phyloP scores from a whole-genome alignment of 495 filamentous ascomycete species.

The Penicillium bovifimosum region DNA sequence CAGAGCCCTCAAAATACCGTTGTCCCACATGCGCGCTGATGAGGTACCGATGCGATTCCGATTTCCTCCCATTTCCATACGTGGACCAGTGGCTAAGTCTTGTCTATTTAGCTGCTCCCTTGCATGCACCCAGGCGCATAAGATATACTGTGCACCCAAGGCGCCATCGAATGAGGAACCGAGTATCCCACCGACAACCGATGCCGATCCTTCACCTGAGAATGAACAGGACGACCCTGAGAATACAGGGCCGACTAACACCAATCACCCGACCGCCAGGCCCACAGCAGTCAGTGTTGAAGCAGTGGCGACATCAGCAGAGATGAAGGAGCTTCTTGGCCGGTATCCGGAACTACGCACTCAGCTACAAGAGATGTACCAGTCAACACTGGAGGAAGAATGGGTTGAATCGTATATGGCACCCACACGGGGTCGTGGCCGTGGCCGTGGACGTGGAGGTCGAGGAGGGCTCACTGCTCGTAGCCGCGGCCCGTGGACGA shows the following conservation, averaged over 20 bases:
- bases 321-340: conserved; percentile 47
- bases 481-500: conserved; percentile 38
- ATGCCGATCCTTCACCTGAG: conserved; percentile 5
- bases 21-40: conserved; percentile 57
- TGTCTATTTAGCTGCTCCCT: conserved; percentile 58
- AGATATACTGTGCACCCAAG: conserved; percentile 44
- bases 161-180: conserved; percentile 28
- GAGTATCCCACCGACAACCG: conserved; percentile 17
- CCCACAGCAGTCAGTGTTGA: not conserved
- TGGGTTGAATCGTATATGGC: conserved; percentile 33
- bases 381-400: conserved; percentile 43
- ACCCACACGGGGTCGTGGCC: conserved; percentile 18
- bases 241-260: not conserved
- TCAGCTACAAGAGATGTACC: conserved; percentile 48
- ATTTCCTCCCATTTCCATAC: not conserved
- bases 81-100: conserved; percentile 5
- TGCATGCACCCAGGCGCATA: conserved; percentile 61
- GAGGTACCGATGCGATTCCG: conserved; percentile 44
- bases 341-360: conserved; percentile 47
- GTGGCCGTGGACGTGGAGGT: conserved; percentile 45
- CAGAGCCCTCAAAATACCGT: conserved; percentile 56
- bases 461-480: conserved; percentile 29
- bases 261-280: not conserved
- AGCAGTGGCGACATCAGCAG: conserved; percentile 29
- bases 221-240: conserved; percentile 2